Evolutionary conservation across 2,329 filamentous ascomycete genomes (phyloP).

Genomic region (Clarireedia homoeocarpa): DNA sequence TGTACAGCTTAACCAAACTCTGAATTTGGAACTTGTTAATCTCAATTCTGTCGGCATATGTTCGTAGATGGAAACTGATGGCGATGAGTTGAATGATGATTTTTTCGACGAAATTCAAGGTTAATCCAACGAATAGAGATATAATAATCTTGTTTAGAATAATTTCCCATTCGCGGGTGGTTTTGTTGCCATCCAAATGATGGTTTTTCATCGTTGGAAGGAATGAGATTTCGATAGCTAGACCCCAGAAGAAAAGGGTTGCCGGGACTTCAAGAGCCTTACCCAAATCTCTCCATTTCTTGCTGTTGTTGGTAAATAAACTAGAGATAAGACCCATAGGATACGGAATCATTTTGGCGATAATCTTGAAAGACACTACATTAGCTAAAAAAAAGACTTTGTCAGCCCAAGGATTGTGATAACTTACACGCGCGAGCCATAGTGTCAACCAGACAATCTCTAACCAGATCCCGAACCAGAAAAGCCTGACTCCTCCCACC

Average conservation of each 20-base stretch:
- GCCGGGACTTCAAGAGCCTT: slow-evolving; percentile 77
- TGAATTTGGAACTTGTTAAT: slow-evolving; percentile 86
- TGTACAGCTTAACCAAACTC: slow-evolving; percentile 55
- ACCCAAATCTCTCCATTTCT: slow-evolving; percentile 90
- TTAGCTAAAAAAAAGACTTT: slow-evolving; percentile 7
- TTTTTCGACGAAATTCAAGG: slow-evolving; percentile 83
- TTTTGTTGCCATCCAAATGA: slow-evolving; percentile 41
- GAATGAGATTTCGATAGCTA: slow-evolving; percentile 80
- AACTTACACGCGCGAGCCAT: slow-evolving; percentile 61
- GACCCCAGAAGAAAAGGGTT: slow-evolving; percentile 86
- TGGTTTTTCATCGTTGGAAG: slow-evolving; percentile 67
- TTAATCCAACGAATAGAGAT: slow-evolving; percentile 69
- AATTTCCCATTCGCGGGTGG: slow-evolving; percentile 59
- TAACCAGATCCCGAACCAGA: slow-evolving; percentile 95
- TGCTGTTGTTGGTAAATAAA: slow-evolving; percentile 73
- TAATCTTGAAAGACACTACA: slow-evolving; percentile 34
- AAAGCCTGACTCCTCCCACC: slow-evolving; percentile 66
- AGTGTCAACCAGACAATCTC: slow-evolving; percentile 88
- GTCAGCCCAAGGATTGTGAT: background rate
- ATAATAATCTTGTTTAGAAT: slow-evolving; percentile 82
- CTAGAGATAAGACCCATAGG: slow-evolving; percentile 58
- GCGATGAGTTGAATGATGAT: slow-evolving; percentile 92
- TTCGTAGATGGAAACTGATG: slow-evolving; percentile 83
- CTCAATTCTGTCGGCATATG: slow-evolving; percentile 84
- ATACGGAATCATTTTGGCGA: slow-evolving; percentile 57